These are phyloP conservation scores for Asterella californica DNA, from an alignment of 225 moss, liverwort and hornwort species.

Conservation along the genomic window DNA sequence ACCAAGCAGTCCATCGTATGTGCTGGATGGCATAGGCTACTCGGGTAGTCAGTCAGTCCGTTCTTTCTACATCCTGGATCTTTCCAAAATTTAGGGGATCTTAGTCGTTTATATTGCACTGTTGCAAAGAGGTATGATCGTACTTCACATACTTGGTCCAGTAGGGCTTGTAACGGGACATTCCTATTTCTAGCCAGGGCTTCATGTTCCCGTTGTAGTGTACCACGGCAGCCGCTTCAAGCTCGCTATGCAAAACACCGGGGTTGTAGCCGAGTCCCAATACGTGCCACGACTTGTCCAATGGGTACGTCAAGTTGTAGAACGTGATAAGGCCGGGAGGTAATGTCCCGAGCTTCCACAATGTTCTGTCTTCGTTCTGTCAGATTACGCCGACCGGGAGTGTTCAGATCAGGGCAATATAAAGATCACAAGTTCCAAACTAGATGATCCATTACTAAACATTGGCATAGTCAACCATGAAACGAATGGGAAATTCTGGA, in stretches of 20 bases:
- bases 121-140: slow-evolving; percentile 43
- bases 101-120: slow-evolving; percentile 47
- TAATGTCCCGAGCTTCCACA: slow-evolving; percentile 54
- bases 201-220: slow-evolving; percentile 58
- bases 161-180: slow-evolving; percentile 46
- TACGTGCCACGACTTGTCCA: slow-evolving; percentile 53
- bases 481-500: not conserved
- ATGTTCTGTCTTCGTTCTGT: slow-evolving; percentile 46
- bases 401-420: not conserved
- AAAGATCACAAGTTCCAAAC: not conserved
- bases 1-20: slow-evolving; percentile 9
- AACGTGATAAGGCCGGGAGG: slow-evolving; percentile 53
- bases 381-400: not conserved
- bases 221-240: slow-evolving; percentile 44
- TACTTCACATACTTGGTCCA: slow-evolving; percentile 53
- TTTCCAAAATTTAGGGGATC: not conserved
- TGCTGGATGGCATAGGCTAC: slow-evolving; percentile 12
- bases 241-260: slow-evolving; percentile 36
- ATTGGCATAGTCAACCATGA: not conserved
- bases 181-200: slow-evolving; percentile 52
- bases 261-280: slow-evolving; percentile 50
- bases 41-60: slow-evolving; percentile 22
- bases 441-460: not conserved
- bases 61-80: slow-evolving; percentile 11
- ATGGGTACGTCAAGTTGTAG: slow-evolving; percentile 45